These are phyloP conservation scores for Penicillium taxi DNA, from an alignment of 495 filamentous ascomycete species.

Conservation along the genomic window DNA sequence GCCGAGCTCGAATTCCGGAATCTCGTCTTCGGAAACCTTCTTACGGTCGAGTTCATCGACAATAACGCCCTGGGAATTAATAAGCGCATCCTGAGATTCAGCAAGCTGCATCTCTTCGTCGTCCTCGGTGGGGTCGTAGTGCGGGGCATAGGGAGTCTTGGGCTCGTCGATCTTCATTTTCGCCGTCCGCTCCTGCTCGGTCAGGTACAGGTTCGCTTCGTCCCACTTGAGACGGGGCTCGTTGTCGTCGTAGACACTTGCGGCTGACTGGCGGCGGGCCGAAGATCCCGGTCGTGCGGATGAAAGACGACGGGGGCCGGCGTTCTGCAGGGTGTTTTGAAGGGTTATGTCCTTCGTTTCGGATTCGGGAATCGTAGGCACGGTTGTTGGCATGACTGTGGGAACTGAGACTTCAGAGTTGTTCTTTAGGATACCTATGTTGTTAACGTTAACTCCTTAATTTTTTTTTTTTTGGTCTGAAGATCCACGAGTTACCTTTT, in stretches of 20 bases:
- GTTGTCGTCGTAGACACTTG: constrained; percentile 40
- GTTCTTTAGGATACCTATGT: constrained; percentile 89
- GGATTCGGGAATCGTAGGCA: constrained; percentile 23
- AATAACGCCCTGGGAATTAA: constrained; percentile 50
- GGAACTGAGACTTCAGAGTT: not conserved
- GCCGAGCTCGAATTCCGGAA: constrained; percentile 87
- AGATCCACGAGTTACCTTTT: constrained; percentile 49
- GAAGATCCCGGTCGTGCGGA: constrained; percentile 58
- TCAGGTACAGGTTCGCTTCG: constrained; percentile 91
- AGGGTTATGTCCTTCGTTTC: constrained; percentile 77
- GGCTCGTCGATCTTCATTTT: constrained; percentile 99
- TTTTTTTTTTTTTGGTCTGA: not conserved
- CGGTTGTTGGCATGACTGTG: constrained; percentile 17
- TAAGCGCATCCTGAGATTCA: constrained; percentile 32
- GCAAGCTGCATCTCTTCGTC: constrained; percentile 56
- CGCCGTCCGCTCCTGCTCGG: constrained; percentile 85
- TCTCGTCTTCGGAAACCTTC: constrained; percentile 58
- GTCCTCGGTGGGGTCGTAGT: constrained; percentile 84
- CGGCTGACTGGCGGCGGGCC: constrained; percentile 62
- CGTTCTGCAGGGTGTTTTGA: constrained; percentile 89
- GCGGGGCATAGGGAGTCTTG: constrained; percentile 89
- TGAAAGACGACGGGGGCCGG: constrained; percentile 77
- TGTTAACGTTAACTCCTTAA: not conserved
- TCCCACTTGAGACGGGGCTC: constrained; percentile 86
- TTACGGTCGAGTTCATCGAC: constrained; percentile 67